Base-by-base conservation (phyloP, 2,329 filamentous ascomycete species). In the Eurotiales sp. region DNA sequence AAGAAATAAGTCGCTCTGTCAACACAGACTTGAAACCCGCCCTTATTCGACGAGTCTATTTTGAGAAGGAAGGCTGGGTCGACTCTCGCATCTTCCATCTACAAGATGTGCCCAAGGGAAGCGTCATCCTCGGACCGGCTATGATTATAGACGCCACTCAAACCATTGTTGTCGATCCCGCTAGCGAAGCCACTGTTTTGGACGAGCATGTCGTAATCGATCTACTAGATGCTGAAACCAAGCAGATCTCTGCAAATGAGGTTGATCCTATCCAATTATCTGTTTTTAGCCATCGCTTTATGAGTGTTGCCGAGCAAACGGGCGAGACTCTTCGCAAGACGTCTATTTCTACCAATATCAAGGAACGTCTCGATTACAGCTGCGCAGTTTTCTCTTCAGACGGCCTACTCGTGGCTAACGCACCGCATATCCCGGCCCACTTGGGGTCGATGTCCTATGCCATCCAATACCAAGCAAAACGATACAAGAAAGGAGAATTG, bases 181-280 rank as follows among this genome's bases (percentile, higher is more conserved):
- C 81, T 25, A 82, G 90, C 2, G 82, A 83, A 19, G 92, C 91
- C 0, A 72, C 90, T 21, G 77, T 96, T 27, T 84, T 95, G 15
- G 79, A 89, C 56, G 95, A 90, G 0, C 92, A 96, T 61, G 89
- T 96, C 7, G 80, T 96, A 6, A 91, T 96, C 63, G 90, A 96
- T 22, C 36, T 55, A 57, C 80, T 93, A 36, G 82, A 85, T 50
- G 83, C 84, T 42, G 72, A 73, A 57, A 72, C 58, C 12, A 80
- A 64, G 55, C 55, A 58, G 15, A 47, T 56, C 3, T 52, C 55
- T 11, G 58, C 57, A 7, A 47, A 57, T 23, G 62, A 63, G 44
- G 66, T 77, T 25, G 74, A 78, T 53, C 78, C 78, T 0, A 79
- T 81, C 36, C 69, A 76, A 27, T 71, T 82, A 2, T 79, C 74